A percentile compares a stretch with the other conserved stretches of the same genome.
These are phyloP conservation scores for Phytophthora meadii DNA, from an alignment of 352 stramenopile genomes.

Conservation along the genomic window DNA sequence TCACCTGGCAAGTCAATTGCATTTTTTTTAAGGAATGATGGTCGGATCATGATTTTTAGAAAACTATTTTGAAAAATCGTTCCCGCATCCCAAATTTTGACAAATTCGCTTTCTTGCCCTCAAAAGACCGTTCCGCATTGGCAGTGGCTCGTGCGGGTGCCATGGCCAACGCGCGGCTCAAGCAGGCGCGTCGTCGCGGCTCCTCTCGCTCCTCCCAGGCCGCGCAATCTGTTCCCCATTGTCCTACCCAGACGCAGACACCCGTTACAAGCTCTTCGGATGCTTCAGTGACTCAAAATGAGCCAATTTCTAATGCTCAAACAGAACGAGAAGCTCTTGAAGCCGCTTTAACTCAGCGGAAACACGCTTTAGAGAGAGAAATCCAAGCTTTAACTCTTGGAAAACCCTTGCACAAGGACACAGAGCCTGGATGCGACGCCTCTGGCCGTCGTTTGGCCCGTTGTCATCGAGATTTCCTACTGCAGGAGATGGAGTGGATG, in stretches of 20 bases:
- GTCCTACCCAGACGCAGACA: constrained; percentile 35
- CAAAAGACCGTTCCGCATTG: constrained; percentile 15
- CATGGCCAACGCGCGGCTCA: constrained; percentile 82
- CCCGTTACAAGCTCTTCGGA: not conserved
- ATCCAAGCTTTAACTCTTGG: constrained; percentile 61
- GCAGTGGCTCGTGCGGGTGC: not conserved
- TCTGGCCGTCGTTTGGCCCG: constrained; percentile 47
- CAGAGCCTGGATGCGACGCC: constrained; percentile 49
- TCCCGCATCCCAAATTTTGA: too few relatives aligned
- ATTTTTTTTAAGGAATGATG: too few relatives aligned
- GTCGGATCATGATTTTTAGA: not conserved
- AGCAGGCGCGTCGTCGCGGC: constrained; percentile 53
- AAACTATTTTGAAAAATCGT: not conserved
- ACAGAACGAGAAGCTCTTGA: constrained; percentile 34
- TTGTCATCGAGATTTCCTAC: constrained; percentile 73
- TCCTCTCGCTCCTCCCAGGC: constrained; percentile 32
- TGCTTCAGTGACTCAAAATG: constrained; percentile 10
- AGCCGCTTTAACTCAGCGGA: constrained; percentile 50
- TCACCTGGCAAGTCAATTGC: too few relatives aligned
- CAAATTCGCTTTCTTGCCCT: too few relatives aligned
- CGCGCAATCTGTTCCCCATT: constrained; percentile 20
- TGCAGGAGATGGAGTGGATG: constrained; percentile 94
- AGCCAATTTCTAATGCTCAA: constrained; percentile 15
- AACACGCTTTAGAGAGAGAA: constrained; percentile 45
- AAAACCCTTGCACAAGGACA: constrained; percentile 36